Base-by-base conservation (phyloP, 139 green algal genomes). In the Bryopsis sp. region DNA sequence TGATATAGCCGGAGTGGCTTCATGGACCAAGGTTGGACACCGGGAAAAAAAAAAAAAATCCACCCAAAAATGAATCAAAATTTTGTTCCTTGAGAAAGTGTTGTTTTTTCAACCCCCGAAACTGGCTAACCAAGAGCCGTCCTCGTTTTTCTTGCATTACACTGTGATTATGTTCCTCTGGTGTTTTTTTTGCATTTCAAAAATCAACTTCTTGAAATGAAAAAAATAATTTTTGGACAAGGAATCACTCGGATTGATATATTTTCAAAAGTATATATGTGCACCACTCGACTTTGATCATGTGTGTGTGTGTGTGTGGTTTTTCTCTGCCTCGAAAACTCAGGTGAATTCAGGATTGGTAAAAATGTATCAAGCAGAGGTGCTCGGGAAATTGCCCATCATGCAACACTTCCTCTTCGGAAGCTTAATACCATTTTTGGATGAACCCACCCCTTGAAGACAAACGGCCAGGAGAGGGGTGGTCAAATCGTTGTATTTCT, bases 321-420 rank as follows among this genome's bases (percentile, higher is more conserved):
- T n/a, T n/a, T n/a, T n/a, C n/a, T n/a, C n/a, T n/a, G n/a, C n/a
- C n/a, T n/a, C n/a, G n/a, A n/a, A n/a, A n/a, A n/a, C n/a, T 38
- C 82, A 92, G 84, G 85, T 97, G 8, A 90, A 95, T 67, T 71
- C 26, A 29, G 94, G 94, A 50, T 92, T 99, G 90, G 72, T 97
- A 3, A 96, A 96, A 81, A 98, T 99, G 94, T 99, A 97, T 75
- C 80, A 95, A 64, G 94, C 81, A 7, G 94, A 99, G 76, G 88
- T 97, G 47, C 70, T 99, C 34, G 78, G 77, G 67, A 98, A 98
- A 82, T 74, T 98, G 5, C 94, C 94, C 39, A 98, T 99, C 79
- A 97, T 98, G 94, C 94, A 97, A 85, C 94, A 98, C 80, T 96
- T 97, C 29, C 48, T 95, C 19, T 92, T 91, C 38, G 82, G 88